Evolutionary conservation across 176 grass and related monocot species (phyloP), one percentile per base, ranked within the genome.

Genomic region (Saccharum spontaneum): DNA sequence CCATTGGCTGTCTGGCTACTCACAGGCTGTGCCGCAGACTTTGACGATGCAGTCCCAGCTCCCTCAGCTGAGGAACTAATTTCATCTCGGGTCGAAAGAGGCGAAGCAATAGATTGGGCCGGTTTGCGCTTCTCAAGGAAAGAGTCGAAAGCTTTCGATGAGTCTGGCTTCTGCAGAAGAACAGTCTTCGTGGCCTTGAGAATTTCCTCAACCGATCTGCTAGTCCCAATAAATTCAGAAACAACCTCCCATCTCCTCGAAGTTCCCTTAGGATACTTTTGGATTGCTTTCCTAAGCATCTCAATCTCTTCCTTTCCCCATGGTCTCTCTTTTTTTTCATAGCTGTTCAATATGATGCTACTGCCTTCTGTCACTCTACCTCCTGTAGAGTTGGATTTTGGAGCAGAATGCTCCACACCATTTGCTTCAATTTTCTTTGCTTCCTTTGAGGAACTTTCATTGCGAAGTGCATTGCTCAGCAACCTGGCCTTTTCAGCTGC

Each of bases 101-200:
- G 93, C 15, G 93, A 98, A 44, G 86, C 87, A 77, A 98, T 98
- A 36, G 87, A 72, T 60, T 55, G 89, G 0, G 89, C 81, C 23
- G 93, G 91, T 85, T 95, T 98, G 49, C 93, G 90, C 82, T 98
- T 98, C 89, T 98, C 96, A n/a, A 98, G 93, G 76, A 98, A 98
- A 55, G 93, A 98, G 67, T 98, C 91, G 6, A 98, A 98, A 80
- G 96, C 96, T 89, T 98, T 98, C 20, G 87, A 16, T 74, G 96
- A 98, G 74, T 98, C 96, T 28, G 96, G 96, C 79, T 98, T 98
- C 84, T 94, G 91, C 59, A 98, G 89, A 62, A 98, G 96, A 68
- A 98, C 89, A 22, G 89, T 95, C 79, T 98, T 98, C 0, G 93
- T 98, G 46, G 96, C 96, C 81, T 94, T 98, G 20, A 98, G 87